Evolutionary conservation across 352 stramenopile genomes (phyloP), one percentile per base, ranked within the genome.

Genomic region (Globisporangium abappressorium): DNA sequence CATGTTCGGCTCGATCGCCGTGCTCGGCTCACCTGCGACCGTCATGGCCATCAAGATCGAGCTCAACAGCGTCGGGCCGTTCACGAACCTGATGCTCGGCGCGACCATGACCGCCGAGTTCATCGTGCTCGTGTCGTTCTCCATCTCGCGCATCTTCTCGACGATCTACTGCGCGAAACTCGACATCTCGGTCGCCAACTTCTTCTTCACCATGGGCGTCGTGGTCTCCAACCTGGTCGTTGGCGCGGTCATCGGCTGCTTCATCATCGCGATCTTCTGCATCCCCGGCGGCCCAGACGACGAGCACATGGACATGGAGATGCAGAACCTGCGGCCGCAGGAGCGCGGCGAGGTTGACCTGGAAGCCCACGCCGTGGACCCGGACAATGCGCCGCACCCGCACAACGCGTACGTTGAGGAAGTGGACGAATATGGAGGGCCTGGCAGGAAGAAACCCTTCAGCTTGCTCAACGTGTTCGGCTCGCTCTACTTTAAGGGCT

Each of bases 41-140:
- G 80, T 89, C 51, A 90, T 92, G 82, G 84, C 82, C 20, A 89
- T 91, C 71, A 89, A 91, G 72, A 91, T 89, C 58, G 82, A 91
- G 62, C 75, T 90, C 61, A 88, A 92, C 56, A 88, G 81, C 33
- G 84, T 88, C 53, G 84, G 84, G 2, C 80, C 80, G 5, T 92
- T 92, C 66, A 92, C 84, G 5, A 90, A 86, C 68, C 73, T 92
- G 57, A 90, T 90, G 84, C 73, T 92, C 14, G 84, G 84, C 9
- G 72, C 79, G 9, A 89, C 80, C 7, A 92, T 92, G 84, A 81
- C 71, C 5, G 80, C 84, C 49, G 84, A 92, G 67, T 90, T 92
- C 38, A 73, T 92, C 12, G 84, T 92, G 60, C 75, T 92, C 24
- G 69, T 92, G 18, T 88, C 80, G 3, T 92, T 92, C 65, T 90